phyloP scores from a whole-genome alignment of 2,329 filamentous ascomycete genomes.

The Arthrobotrys sphaeroides region DNA sequence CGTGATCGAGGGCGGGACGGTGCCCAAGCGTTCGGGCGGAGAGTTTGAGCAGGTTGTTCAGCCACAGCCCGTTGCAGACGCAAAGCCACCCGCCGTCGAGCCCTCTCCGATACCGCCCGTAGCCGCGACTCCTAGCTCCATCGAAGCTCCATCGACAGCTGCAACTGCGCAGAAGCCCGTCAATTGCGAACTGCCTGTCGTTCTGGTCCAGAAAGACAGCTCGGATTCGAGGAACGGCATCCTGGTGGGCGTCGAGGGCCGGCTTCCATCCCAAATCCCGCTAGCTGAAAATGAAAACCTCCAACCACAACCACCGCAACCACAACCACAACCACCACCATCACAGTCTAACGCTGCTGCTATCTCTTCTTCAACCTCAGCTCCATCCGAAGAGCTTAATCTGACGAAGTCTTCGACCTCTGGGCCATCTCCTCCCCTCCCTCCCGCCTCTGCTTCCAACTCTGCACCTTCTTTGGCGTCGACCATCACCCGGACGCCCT shows the following conservation, averaged over 20 bases:
- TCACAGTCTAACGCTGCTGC: slow-evolving; percentile 3
- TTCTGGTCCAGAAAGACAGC: slow-evolving; percentile 42
- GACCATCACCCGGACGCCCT: slow-evolving; percentile 1
- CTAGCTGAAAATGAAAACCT: slow-evolving; percentile 50
- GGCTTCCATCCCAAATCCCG: slow-evolving; percentile 25
- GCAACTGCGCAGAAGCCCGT: background rate
- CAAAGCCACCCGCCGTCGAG: slow-evolving; percentile 13
- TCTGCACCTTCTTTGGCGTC: background rate
- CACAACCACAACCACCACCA: background rate
- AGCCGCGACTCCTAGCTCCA: slow-evolving; percentile 1
- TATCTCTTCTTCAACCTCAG: background rate
- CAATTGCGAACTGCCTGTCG: slow-evolving; percentile 20
- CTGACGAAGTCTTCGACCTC: background rate
- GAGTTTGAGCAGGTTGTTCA: background rate
- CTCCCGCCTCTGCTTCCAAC: background rate
- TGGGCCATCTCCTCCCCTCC: background rate
- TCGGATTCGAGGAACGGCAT: slow-evolving; percentile 30
- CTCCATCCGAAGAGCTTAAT: slow-evolving; percentile 4
- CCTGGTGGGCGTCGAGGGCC: slow-evolving; percentile 19
- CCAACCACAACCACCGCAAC: slow-evolving; percentile 32
- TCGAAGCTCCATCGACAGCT: background rate
- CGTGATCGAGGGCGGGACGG: slow-evolving; percentile 42
- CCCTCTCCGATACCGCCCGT: slow-evolving; percentile 9
- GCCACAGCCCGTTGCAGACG: slow-evolving; percentile 22
- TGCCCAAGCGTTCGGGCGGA: slow-evolving; percentile 28